Percentiles rank a stretch among this genome's conserved stretches.
These are phyloP conservation scores for Clonostachys byssicola DNA, from an alignment of 2,329 filamentous ascomycete genomes.

Conservation along the genomic window DNA sequence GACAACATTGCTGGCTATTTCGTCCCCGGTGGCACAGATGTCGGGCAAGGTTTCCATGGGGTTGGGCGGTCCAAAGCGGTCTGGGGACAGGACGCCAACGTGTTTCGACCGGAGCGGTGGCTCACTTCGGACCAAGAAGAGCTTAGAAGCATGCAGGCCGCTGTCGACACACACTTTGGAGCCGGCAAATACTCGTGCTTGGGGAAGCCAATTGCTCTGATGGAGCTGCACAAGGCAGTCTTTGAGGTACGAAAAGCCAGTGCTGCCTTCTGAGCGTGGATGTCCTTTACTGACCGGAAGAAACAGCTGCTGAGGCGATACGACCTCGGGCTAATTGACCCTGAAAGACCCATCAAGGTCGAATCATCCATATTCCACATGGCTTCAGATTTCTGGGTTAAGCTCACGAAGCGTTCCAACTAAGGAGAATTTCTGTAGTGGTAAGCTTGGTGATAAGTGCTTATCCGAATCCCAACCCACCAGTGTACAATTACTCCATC, in stretches of 20 bases:
- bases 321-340: slow-evolving; percentile 24
- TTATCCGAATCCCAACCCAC: too few species aligned
- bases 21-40: slow-evolving; percentile 44
- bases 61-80: slow-evolving; percentile 40
- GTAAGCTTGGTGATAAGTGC: background rate
- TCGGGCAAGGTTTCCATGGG: slow-evolving; percentile 52
- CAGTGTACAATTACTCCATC: too few species aligned
- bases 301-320: slow-evolving; percentile 1
- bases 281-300: background rate
- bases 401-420: slow-evolving; percentile 13
- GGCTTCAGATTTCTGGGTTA: slow-evolving; percentile 27
- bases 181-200: slow-evolving; percentile 38
- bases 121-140: slow-evolving; percentile 26
- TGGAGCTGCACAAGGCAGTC: slow-evolving; percentile 43
- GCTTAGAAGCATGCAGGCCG: slow-evolving; percentile 24
- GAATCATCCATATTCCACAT: slow-evolving; percentile 25
- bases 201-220: slow-evolving; percentile 39
- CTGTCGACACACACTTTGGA: slow-evolving; percentile 37
- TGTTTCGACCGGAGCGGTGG: slow-evolving; percentile 52
- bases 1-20: slow-evolving; percentile 45
- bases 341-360: slow-evolving; percentile 22
- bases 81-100: slow-evolving; percentile 47
- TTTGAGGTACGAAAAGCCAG: slow-evolving; percentile 32
- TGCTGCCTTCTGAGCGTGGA: background rate
- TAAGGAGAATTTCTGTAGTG: background rate